Base-by-base conservation (phyloP, 257 asterid species). In the Gentiana macrophylla region DNA sequence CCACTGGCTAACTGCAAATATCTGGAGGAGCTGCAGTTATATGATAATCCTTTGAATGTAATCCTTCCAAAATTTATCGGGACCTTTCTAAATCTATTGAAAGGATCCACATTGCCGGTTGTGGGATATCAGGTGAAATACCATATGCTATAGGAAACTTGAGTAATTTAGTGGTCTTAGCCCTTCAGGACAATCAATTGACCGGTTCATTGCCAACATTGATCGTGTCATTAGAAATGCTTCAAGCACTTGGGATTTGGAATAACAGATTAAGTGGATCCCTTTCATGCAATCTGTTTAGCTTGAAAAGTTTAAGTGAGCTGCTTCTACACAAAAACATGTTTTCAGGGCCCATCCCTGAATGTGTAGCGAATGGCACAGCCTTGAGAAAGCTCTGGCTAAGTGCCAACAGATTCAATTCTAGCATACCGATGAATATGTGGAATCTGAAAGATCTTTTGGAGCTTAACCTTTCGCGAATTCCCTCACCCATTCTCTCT, bases 1-100 rank as follows among this genome's bases (percentile, higher is more conserved):
- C 44, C 50, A 51, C 53, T 68, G 65, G 35, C 56, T 6, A 68
- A 68, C 38, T 64, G 51, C 36, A 55, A 38, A 4, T 33, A 3
- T 11, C 37, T 64, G 34, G 8, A 5, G 10, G 5, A 1, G 5
- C 2, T 55, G 2, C 12, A 10, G 6, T 33, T 64, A 4, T 37
- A 6, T 11, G 0, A 11, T 0, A 64, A 64, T 44, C 66, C 53
- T 5, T 5, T 62, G 5, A 35, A 62, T 32, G 66, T 6, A 8
- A 3, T 33, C 44, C 59, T 62, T 33, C 66, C 66, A 6, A 36
- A 12, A 4, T 52, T 59, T 34, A 34, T 62, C 8, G 66, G 66
- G 12, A 62, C 32, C 44, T 62, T 6, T 62, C 66, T 15, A 12
- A 32, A 12, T 6, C 47, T 0, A 49, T 59, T 1, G 55, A 59